Conservation (phyloP, 257 asterid genomes). For the Ehretia macrophylla region DNA sequence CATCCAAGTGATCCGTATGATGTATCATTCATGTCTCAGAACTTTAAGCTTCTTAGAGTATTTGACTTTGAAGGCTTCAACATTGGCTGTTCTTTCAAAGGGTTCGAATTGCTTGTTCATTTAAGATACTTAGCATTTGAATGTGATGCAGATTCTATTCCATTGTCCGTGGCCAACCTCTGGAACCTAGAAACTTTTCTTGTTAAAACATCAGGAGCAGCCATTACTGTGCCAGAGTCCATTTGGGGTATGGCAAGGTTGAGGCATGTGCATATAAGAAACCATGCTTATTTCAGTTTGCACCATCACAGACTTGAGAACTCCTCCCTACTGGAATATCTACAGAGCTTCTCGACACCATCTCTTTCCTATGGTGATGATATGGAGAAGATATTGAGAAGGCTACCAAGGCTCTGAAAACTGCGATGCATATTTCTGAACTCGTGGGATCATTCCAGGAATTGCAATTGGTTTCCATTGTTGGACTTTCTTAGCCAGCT, state of each 20-base stretch:
- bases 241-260: constrained; percentile 4
- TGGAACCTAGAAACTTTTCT: too few species aligned
- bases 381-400: too few species aligned
- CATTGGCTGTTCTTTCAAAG: neutral
- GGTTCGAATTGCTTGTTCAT: neutral
- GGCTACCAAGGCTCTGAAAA: too few species aligned
- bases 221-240: neutral
- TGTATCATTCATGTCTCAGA: neutral
- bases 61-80: neutral
- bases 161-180: neutral
- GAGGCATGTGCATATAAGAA: constrained; percentile 2
- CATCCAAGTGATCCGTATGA: neutral
- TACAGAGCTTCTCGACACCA: neutral
- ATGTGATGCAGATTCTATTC: neutral
- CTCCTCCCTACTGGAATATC: neutral
- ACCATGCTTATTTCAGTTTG: neutral
- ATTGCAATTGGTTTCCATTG: neutral
- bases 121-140: constrained; percentile 8
- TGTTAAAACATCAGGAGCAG: neutral
- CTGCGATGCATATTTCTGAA: too few species aligned
- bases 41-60: constrained; percentile 14
- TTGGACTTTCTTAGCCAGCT: constrained; percentile 1
- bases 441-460: neutral
- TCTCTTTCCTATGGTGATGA: constrained; percentile 4
- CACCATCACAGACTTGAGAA: neutral